Conservation (phyloP, 2,329 filamentous ascomycete species). For the Mycosphaerelloides madeirae region DNA sequence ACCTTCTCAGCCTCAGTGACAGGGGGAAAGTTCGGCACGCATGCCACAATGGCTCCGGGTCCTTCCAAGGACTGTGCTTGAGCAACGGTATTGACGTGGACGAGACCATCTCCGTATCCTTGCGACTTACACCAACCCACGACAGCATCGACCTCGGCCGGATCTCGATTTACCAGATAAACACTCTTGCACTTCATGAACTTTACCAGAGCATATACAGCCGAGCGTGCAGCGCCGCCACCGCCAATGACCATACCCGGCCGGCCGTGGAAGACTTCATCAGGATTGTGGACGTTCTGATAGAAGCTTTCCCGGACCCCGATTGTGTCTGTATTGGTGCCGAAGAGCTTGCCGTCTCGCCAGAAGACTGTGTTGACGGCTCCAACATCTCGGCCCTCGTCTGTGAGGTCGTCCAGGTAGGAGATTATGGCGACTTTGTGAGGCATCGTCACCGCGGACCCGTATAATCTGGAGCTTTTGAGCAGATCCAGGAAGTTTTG, state of each 20-base stretch:
- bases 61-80: conserved; percentile 56
- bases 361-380: conserved; percentile 78
- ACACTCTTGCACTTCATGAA: conserved; percentile 64
- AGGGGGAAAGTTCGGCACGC: conserved; percentile 72
- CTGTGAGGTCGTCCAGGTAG: conserved; percentile 67
- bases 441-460: conserved; percentile 75
- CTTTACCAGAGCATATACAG: conserved; percentile 68
- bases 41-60: conserved; percentile 65
- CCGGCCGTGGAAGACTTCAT: conserved; percentile 49
- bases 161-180: conserved; percentile 74
- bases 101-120: conserved; percentile 56
- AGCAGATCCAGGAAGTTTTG: conserved; percentile 45
- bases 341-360: conserved; percentile 51
- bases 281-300: conserved; percentile 41
- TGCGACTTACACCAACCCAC: conserved; percentile 57
- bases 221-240: conserved; percentile 71
- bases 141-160: conserved; percentile 61
- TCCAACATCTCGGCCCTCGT: conserved; percentile 67
- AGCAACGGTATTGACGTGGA: conserved; percentile 58
- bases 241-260: conserved; percentile 72
- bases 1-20: conserved; percentile 57
- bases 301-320: conserved; percentile 70
- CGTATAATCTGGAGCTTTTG: conserved; percentile 57
- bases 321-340: conserved; percentile 77
- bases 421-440: conserved; percentile 74